Evolutionary conservation across 108 stramenopile genomes (phyloP).

Genomic region (Skeletonema costatum): DNA sequence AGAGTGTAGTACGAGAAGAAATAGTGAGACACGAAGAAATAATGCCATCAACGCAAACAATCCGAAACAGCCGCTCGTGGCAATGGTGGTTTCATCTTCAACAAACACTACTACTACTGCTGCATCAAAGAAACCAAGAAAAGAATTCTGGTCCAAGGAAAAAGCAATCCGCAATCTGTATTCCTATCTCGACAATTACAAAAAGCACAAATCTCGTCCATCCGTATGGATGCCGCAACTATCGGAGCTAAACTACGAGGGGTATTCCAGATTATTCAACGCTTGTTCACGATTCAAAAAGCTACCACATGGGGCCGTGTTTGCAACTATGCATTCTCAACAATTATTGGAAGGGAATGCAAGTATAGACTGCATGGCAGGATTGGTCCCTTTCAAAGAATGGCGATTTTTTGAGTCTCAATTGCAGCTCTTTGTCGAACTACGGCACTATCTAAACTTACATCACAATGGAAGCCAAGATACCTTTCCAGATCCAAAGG

Average conservation of each 20-base stretch:
- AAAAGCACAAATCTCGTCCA: slow-evolving; percentile 49
- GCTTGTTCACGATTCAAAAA: slow-evolving; percentile 61
- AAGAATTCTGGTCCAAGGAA: slow-evolving; percentile 58
- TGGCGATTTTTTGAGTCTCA: slow-evolving; percentile 75
- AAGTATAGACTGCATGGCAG: slow-evolving; percentile 41
- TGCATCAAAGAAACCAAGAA: not conserved
- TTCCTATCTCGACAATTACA: slow-evolving; percentile 50
- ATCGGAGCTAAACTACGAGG: slow-evolving; percentile 53
- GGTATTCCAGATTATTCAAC: slow-evolving; percentile 47
- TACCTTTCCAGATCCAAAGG: slow-evolving; percentile 44
- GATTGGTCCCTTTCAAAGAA: slow-evolving; percentile 63
- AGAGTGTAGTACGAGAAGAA: not conserved
- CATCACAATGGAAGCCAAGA: slow-evolving; percentile 38
- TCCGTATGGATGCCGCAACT: slow-evolving; percentile 74
- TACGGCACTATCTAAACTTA: slow-evolving; percentile 55
- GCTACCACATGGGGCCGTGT: slow-evolving; percentile 12
- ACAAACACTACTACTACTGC: not conserved
- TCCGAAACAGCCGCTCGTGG: not conserved
- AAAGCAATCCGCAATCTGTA: slow-evolving; percentile 47
- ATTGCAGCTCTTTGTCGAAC: slow-evolving; percentile 57
- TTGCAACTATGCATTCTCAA: slow-evolving; percentile 2
- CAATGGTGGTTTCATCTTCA: slow-evolving; percentile 4
- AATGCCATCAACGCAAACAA: slow-evolving; percentile 10
- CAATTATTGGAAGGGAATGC: slow-evolving; percentile 11
- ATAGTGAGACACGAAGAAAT: slow-evolving; percentile 3